Evolutionary conservation across 768 basidiomycete genomes (phyloP).

Genomic region (Rubroboletus pulcherrimus): DNA sequence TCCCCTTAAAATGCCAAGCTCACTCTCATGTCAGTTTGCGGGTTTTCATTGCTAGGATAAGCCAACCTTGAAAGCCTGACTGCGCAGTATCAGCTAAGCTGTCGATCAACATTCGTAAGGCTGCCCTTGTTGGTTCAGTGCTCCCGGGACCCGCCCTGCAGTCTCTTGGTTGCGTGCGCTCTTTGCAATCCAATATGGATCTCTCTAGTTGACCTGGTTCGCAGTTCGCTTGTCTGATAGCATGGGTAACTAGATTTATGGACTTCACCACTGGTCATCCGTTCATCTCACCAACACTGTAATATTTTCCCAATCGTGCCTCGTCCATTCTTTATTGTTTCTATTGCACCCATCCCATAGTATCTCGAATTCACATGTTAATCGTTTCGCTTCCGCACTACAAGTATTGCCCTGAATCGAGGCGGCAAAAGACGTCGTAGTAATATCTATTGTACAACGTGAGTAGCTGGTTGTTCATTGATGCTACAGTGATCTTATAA

Average conservation of each 20-base stretch:
- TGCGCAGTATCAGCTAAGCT: neutral
- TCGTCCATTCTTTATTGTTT: conserved; percentile 14
- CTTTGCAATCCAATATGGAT: conserved; percentile 22
- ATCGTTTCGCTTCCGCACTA: conserved; percentile 9
- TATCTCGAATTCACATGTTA: conserved; percentile 1
- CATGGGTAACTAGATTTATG: conserved; percentile 19
- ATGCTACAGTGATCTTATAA: neutral
- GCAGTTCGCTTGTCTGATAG: conserved; percentile 6
- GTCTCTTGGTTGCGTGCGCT: conserved; percentile 15
- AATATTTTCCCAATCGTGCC: conserved; percentile 23
- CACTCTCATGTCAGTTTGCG: conserved; percentile 26
- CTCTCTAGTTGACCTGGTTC: conserved; percentile 24
- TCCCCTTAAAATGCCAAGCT: neutral
- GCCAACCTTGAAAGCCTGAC: neutral
- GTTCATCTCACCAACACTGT: conserved; percentile 22
- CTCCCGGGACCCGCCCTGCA: neutral
- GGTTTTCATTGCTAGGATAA: conserved; percentile 28
- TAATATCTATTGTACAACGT: conserved; percentile 24
- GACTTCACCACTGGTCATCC: conserved; percentile 14
- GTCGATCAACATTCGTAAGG: conserved; percentile 5
- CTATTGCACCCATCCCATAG: conserved; percentile 3
- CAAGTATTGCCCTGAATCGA: conserved; percentile 16
- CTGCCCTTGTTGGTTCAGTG: conserved; percentile 16
- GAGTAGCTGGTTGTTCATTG: conserved; percentile 6
- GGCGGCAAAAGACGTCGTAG: conserved; percentile 14